Evolutionary conservation across 345 rosid species (phyloP).

Genomic region (Tarenaya hassleriana): DNA sequence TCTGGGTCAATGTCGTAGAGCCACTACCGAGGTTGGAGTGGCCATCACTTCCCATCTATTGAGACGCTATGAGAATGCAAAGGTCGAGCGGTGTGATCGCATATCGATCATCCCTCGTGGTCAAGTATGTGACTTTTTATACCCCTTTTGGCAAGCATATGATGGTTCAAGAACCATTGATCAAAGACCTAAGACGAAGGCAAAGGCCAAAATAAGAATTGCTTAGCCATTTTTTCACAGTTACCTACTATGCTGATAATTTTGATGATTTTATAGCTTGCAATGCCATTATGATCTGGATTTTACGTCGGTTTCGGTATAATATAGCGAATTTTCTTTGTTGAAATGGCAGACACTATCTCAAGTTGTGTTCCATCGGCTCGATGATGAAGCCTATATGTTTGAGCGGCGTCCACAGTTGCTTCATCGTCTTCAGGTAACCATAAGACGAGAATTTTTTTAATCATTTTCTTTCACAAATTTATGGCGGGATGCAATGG

Average conservation of each 20-base stretch:
- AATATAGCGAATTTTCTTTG: neutral
- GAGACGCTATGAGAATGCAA: conserved; percentile 63
- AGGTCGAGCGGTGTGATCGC: conserved; percentile 76
- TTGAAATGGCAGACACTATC: conserved; percentile 51
- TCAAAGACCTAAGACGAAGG: too few species aligned
- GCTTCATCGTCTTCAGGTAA: conserved; percentile 89
- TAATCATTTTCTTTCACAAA: too few species aligned
- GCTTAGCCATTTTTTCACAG: too few species aligned
- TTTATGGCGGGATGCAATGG: neutral
- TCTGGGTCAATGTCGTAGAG: conserved; percentile 88
- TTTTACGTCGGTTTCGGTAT: neutral
- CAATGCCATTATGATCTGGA: too few species aligned
- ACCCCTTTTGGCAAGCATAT: too few species aligned
- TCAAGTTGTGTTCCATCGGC: conserved; percentile 77
- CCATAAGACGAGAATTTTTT: too few species aligned
- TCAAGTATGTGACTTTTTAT: conserved; percentile 41
- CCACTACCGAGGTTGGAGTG: conserved; percentile 88
- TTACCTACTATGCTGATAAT: too few species aligned
- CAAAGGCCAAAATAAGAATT: too few species aligned
- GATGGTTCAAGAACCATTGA: too few species aligned
- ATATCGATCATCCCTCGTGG: conserved; percentile 89
- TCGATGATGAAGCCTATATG: conserved; percentile 82
- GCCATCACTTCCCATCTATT: conserved; percentile 84
- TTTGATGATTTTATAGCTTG: too few species aligned
- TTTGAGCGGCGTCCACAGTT: conserved; percentile 86